A percentile compares a stretch with the other conserved stretches of the same genome.
Conservation (phyloP, 2,329 filamentous ascomycete species). For the Thielaviopsis populi region DNA sequence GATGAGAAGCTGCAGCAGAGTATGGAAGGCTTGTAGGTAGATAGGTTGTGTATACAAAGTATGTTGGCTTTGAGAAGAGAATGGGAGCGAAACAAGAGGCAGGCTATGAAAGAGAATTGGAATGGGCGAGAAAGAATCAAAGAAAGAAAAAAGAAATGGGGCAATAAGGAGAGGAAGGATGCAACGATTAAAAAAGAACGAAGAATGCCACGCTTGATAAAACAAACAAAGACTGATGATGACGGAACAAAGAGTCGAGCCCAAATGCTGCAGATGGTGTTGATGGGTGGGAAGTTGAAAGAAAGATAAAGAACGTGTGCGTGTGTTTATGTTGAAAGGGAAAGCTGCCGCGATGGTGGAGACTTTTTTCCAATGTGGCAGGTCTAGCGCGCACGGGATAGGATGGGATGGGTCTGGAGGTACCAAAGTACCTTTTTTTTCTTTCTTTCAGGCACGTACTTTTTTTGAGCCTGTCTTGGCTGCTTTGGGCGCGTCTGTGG, state of each 20-base stretch:
- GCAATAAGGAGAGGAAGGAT: constrained; percentile 16
- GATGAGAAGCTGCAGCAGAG: not conserved
- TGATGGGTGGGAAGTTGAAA: constrained; percentile 7
- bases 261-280: constrained; percentile 9
- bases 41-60: constrained; percentile 8
- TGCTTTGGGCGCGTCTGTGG: constrained; percentile 14
- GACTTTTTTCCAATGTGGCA: constrained; percentile 7
- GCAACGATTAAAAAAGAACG: constrained; percentile 13
- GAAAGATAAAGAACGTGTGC: constrained; percentile 13
- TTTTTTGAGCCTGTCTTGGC: constrained; percentile 16
- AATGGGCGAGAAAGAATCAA: too few relatives aligned
- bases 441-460: constrained; percentile 22
- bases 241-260: constrained; percentile 11
- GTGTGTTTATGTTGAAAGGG: constrained; percentile 17
- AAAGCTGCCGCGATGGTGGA: constrained; percentile 18
- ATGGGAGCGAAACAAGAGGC: constrained; percentile 18
- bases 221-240: constrained; percentile 16
- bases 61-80: constrained; percentile 18
- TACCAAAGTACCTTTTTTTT: constrained; percentile 10
- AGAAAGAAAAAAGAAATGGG: constrained; percentile 20
- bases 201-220: constrained; percentile 17
- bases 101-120: constrained; percentile 7
- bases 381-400: constrained; percentile 14
- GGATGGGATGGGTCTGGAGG: constrained; percentile 15
- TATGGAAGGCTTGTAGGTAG: constrained; percentile 4